Conservation (phyloP, 179 eudicot genomes). For the Nepenthes alata region DNA sequence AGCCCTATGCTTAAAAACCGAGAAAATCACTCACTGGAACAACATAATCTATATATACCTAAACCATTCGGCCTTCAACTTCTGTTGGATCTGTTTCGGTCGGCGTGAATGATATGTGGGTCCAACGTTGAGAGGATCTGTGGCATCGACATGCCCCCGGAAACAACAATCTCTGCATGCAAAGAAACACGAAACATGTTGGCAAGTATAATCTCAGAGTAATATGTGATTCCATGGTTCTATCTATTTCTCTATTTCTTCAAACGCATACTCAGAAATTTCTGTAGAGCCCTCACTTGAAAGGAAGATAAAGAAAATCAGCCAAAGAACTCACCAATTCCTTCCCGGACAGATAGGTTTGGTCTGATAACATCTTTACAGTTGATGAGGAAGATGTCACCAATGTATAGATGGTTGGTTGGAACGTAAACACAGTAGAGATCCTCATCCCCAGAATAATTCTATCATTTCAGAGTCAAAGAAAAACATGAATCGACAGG, state of each 20-base stretch:
- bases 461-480: slow-evolving; percentile 20
- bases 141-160: slow-evolving; percentile 99
- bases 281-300: no score
- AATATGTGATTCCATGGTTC: no score
- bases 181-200: neutral
- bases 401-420: slow-evolving; percentile 47
- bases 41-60: slow-evolving; percentile 9
- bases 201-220: neutral
- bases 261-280: no score
- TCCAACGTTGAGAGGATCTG: slow-evolving; percentile 71
- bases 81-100: slow-evolving; percentile 54
- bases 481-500: neutral
- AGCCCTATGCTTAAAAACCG: neutral
- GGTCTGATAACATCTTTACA: slow-evolving; percentile 53
- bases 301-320: neutral
- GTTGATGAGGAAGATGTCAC: slow-evolving; percentile 50
- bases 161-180: slow-evolving; percentile 77
- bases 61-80: slow-evolving; percentile 23
- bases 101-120: slow-evolving; percentile 38
- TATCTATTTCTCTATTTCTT: no score
- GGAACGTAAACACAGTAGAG: slow-evolving; percentile 60
- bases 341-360: slow-evolving; percentile 55
- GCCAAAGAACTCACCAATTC: slow-evolving; percentile 36
- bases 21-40: neutral
- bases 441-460: slow-evolving; percentile 49